phyloP scores from a whole-genome alignment of 768 basidiomycete genomes.

The Coprinopsis marcescibilis region DNA sequence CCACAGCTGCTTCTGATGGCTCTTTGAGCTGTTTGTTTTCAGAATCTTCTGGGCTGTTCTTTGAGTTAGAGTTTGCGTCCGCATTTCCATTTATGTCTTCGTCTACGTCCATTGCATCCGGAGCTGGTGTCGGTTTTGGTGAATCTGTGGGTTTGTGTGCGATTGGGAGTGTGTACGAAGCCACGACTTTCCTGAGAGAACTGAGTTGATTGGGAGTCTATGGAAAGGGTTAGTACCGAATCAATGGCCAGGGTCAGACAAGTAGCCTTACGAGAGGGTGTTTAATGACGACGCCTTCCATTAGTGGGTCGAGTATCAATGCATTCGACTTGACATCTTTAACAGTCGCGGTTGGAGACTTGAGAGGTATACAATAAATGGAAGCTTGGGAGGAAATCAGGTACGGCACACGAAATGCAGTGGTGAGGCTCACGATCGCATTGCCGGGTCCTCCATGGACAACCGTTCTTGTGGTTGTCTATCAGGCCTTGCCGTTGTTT shows the following conservation, averaged over 20 bases:
- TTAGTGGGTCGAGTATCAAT: slow-evolving; percentile 40
- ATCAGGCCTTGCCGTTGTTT: slow-evolving; percentile 65
- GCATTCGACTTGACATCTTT: slow-evolving; percentile 57
- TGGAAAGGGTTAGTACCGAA: not conserved
- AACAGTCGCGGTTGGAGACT: slow-evolving; percentile 57
- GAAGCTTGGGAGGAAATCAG: slow-evolving; percentile 34
- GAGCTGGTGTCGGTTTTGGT: slow-evolving; percentile 1
- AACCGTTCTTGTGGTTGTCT: slow-evolving; percentile 71
- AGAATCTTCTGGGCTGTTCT: not conserved
- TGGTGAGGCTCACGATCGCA: slow-evolving; percentile 57
- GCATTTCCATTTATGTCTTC: slow-evolving; percentile 14
- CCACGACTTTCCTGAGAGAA: slow-evolving; percentile 43
- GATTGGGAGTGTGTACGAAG: slow-evolving; percentile 24
- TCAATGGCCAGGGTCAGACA: not conserved
- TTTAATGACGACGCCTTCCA: slow-evolving; percentile 52
- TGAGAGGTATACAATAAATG: slow-evolving; percentile 70
- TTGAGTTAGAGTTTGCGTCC: not conserved
- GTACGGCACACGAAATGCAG: not conserved
- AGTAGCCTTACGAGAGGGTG: slow-evolving; percentile 62
- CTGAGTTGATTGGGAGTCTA: slow-evolving; percentile 57
- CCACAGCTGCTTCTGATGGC: slow-evolving; percentile 36
- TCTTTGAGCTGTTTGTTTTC: slow-evolving; percentile 11
- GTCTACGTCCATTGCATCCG: slow-evolving; percentile 14
- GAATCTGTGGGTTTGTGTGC: not conserved
- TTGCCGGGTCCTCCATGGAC: slow-evolving; percentile 79